Conservation (phyloP, 768 basidiomycete genomes). For the Termitomyces eurrhizus region DNA sequence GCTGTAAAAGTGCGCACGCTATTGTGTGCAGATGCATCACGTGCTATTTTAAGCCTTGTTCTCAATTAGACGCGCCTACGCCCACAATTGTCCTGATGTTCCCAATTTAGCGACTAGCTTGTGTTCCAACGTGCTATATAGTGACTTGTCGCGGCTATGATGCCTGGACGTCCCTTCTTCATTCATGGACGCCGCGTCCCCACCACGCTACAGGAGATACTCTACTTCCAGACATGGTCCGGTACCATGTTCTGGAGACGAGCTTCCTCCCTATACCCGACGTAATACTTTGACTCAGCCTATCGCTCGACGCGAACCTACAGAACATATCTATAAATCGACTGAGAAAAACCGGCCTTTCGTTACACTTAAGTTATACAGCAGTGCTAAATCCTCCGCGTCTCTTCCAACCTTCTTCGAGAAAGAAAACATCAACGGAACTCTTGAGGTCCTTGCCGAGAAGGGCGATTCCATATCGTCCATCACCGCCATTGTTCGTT, state of each 20-base stretch:
- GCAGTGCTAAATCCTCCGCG: slow-evolving; percentile 49
- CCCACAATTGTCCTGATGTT: slow-evolving; percentile 20
- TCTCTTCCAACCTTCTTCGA: slow-evolving; percentile 51
- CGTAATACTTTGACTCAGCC: slow-evolving; percentile 41
- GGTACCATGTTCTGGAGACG: slow-evolving; percentile 41
- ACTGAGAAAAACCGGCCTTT: slow-evolving; percentile 39
- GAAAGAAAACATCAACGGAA: slow-evolving; percentile 49
- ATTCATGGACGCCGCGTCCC: slow-evolving; percentile 44
- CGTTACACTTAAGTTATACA: slow-evolving; percentile 42
- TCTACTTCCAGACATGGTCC: slow-evolving; percentile 43
- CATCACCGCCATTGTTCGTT: slow-evolving; percentile 37
- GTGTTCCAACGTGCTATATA: slow-evolving; percentile 23
- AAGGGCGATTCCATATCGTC: slow-evolving; percentile 51
- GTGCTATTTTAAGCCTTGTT: slow-evolving; percentile 13
- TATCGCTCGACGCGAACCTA: slow-evolving; percentile 37
- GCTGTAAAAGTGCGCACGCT: neutral
- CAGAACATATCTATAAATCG: slow-evolving; percentile 43
- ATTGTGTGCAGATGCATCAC: slow-evolving; percentile 10
- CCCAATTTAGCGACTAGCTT: slow-evolving; percentile 22
- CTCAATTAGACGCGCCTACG: slow-evolving; percentile 8
- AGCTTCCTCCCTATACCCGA: slow-evolving; percentile 47
- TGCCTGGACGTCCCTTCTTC: slow-evolving; percentile 6
- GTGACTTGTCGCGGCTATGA: neutral
- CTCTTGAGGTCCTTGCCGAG: slow-evolving; percentile 43
- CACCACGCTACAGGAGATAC: slow-evolving; percentile 47